Evolutionary conservation across 108 stramenopile species (phyloP).

Genomic region (Stephanodiscus minutulus): DNA sequence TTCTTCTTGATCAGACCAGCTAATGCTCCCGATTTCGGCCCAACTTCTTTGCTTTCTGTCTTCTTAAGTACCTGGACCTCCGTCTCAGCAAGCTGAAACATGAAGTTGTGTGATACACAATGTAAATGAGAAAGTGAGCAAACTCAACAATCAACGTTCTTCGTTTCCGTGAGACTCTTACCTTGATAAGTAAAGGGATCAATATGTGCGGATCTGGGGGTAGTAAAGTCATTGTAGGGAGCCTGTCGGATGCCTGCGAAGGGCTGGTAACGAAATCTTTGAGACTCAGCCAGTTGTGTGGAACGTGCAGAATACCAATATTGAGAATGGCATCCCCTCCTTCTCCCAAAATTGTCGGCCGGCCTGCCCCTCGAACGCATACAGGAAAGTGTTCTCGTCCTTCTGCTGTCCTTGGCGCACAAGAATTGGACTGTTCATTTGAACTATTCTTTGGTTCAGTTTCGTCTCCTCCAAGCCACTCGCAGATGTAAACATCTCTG

Average conservation of each 20-base stretch:
- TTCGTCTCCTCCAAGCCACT: constrained; percentile 67
- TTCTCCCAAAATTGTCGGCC: constrained; percentile 57
- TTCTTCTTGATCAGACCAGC: constrained; percentile 41
- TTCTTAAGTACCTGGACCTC: constrained; percentile 73
- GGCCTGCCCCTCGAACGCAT: constrained; percentile 65
- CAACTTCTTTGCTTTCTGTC: constrained; percentile 45
- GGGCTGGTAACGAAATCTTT: constrained; percentile 28
- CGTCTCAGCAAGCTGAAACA: constrained; percentile 55
- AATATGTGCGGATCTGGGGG: constrained; percentile 86
- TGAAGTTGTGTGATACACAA: neutral
- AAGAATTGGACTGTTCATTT: constrained; percentile 23
- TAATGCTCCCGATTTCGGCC: constrained; percentile 17
- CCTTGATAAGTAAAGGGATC: constrained; percentile 62
- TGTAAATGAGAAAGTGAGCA: neutral
- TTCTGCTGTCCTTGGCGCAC: constrained; percentile 33
- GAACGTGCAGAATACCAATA: constrained; percentile 78
- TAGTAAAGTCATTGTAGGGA: constrained; percentile 73
- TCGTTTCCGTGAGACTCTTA: neutral
- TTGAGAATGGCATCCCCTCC: constrained; percentile 57
- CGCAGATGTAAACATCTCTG: constrained; percentile 79
- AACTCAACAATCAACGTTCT: neutral
- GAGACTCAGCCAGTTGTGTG: constrained; percentile 33
- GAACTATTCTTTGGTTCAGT: constrained; percentile 33
- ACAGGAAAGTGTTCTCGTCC: constrained; percentile 73
- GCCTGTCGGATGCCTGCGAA: constrained; percentile 14